Evolutionary conservation across 2,329 filamentous ascomycete genomes (phyloP), one percentile per base, ranked within the genome.

Genomic region (Stemphylium vesicarium): DNA sequence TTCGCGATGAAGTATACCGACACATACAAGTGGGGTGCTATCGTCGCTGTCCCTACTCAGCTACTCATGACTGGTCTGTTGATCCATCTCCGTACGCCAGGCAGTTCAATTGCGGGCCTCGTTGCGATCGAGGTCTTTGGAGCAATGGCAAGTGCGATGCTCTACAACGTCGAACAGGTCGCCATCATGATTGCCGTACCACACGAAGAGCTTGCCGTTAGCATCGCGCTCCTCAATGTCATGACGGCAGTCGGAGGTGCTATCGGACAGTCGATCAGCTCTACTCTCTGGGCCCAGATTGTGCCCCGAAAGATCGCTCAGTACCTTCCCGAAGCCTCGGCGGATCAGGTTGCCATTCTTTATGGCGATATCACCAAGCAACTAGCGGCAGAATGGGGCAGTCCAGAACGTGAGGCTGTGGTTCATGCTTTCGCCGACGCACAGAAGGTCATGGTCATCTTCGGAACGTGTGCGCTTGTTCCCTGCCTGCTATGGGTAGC

Each of bases 251-350:
- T 89, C 55, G 88, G 74, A 22, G 70, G 69, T 20, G 62, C 68
- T 2, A 62, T 75, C 8, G 73, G 73, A 5, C 64, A 62, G 35
- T 81, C 85, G 4, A 79, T 89, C 38, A 82, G 86, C 1, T 81
- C 80, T 0, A 85, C 86, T 7, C 83, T 89, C 51, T 89, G 86
- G 86, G 84, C 82, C 0, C 78, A 81, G 50, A 80, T 81, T 2
- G 82, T 89, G 55, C 80, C 79, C 12, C 47, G 39, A 20, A 59
- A 56, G 36, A 50, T 67, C 12, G 45, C 32, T 3, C 43, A 57
- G 24, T 62, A 65, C 37, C 46, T 71, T 32, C 68, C 63, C 4
- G 52, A 41, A 2, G 56, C 47, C n/a, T 43, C 51, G 4, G 60
- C 56, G 18, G 35, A 26, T 11, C 18, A 58, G 29, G 49, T 55